A percentile compares a stretch with the other conserved stretches of the same genome.
phyloP scores from a whole-genome alignment of 2,329 filamentous ascomycete species.

The Sarocladium brachiariae region DNA sequence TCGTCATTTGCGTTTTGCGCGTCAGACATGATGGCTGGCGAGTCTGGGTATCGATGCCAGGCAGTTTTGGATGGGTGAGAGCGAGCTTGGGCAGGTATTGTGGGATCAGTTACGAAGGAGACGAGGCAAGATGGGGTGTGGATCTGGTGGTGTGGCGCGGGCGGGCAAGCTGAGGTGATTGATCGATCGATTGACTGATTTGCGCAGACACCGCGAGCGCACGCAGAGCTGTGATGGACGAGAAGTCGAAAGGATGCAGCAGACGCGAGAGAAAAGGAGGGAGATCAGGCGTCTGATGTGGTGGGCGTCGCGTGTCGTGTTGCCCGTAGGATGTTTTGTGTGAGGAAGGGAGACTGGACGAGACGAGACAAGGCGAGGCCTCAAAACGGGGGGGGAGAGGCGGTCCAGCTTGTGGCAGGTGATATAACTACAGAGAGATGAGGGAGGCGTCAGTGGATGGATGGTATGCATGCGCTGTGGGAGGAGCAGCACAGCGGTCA shows the following conservation, averaged over 20 bases:
- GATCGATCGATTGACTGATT: not conserved
- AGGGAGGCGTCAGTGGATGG: not conserved
- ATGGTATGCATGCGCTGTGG: too few relatives aligned
- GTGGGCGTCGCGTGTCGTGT: constrained; percentile 8
- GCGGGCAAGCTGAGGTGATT: not conserved
- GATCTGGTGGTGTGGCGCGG: not conserved
- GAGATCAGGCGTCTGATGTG: not conserved
- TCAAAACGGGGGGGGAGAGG: constrained; percentile 5
- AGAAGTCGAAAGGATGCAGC: not conserved
- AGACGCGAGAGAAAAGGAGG: constrained; percentile 2
- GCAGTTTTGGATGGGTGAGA: not conserved
- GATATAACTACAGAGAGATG: too few relatives aligned
- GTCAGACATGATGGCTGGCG: constrained; percentile 62
- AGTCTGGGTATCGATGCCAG: not conserved
- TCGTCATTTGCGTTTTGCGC: constrained; percentile 89
- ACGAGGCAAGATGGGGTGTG: not conserved
- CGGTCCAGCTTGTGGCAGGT: too few relatives aligned
- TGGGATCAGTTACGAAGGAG: not conserved
- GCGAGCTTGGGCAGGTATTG: not conserved
- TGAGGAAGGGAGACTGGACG: constrained; percentile 9
- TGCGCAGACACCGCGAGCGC: constrained; percentile 6
- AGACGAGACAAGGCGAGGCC: constrained; percentile 7
- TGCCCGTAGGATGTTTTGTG: constrained; percentile 8
- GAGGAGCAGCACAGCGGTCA: too few relatives aligned
- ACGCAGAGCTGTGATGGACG: not conserved